Conservation (phyloP, 768 basidiomycete genomes). For the Hebeloma cylindrosporum region DNA sequence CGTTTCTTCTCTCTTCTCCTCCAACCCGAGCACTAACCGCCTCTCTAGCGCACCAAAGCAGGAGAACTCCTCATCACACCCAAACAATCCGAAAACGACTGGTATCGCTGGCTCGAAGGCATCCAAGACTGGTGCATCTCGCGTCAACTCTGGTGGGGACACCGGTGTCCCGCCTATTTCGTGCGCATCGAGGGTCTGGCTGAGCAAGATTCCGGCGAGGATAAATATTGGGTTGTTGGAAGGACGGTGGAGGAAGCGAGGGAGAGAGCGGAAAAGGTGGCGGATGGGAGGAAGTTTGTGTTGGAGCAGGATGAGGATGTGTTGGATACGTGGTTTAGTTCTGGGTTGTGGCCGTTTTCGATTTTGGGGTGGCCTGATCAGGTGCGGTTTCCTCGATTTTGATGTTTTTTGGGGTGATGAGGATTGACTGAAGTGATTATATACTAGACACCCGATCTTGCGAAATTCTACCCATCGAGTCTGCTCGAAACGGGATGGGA, state of each 20-base stretch:
- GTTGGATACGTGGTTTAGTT: slow-evolving; percentile 99
- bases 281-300: slow-evolving; percentile 64
- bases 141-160: slow-evolving; percentile 99
- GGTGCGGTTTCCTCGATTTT: slow-evolving; percentile 35
- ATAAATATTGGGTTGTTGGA: slow-evolving; percentile 90
- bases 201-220: slow-evolving; percentile 70
- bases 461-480: slow-evolving; percentile 85
- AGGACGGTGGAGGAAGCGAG: slow-evolving; percentile 75
- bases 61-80: slow-evolving; percentile 86
- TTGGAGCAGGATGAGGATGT: slow-evolving; percentile 96
- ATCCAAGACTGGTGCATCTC: slow-evolving; percentile 99
- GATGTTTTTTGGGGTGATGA: slow-evolving; percentile 8
- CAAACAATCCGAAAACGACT: slow-evolving; percentile 86
- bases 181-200: slow-evolving; percentile 81
- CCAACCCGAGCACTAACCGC: not conserved
- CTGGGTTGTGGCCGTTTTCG: slow-evolving; percentile 95
- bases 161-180: slow-evolving; percentile 93
- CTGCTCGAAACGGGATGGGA: slow-evolving; percentile 99
- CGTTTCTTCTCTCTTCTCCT: slow-evolving; percentile 1
- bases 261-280: slow-evolving; percentile 67
- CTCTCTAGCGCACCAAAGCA: slow-evolving; percentile 72
- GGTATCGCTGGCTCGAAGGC: slow-evolving; percentile 93
- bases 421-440: not conserved
- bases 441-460: slow-evolving; percentile 68
- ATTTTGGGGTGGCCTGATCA: slow-evolving; percentile 98